These are phyloP conservation scores for Podosphaera xanthii DNA, from an alignment of 2,329 filamentous ascomycete genomes.

Conservation along the genomic window DNA sequence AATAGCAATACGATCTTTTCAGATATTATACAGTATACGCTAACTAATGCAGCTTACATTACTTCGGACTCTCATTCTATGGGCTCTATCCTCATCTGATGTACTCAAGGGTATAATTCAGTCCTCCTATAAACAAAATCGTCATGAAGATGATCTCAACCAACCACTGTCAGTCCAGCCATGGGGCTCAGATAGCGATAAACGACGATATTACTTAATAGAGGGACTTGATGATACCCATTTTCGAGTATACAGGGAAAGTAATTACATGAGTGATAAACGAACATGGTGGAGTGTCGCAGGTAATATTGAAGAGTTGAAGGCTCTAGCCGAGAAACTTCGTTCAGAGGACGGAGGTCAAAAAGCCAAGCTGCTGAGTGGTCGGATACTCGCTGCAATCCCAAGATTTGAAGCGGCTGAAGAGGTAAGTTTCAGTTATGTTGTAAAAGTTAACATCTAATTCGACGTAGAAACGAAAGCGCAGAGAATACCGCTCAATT, in stretches of 20 bases:
- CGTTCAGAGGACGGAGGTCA: slow-evolving; percentile 55
- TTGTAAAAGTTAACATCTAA: not conserved
- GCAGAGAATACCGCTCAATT: slow-evolving; percentile 71
- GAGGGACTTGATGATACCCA: slow-evolving; percentile 86
- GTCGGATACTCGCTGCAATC: slow-evolving; percentile 56
- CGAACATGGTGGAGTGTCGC: slow-evolving; percentile 84
- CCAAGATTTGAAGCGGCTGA: slow-evolving; percentile 84
- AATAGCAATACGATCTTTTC: slow-evolving; percentile 15
- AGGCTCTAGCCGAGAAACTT: slow-evolving; percentile 51
- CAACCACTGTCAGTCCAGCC: slow-evolving; percentile 75
- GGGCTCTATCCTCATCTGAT: slow-evolving; percentile 78
- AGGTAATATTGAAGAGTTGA: slow-evolving; percentile 71
- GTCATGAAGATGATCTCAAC: slow-evolving; percentile 57
- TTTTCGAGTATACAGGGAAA: slow-evolving; percentile 86
- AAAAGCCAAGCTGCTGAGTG: slow-evolving; percentile 54
- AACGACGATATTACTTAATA: slow-evolving; percentile 78
- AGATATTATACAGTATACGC: not conserved
- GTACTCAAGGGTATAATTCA: slow-evolving; percentile 60
- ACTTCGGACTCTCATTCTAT: slow-evolving; percentile 62
- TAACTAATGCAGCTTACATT: slow-evolving; percentile 42
- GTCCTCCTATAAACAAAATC: slow-evolving; percentile 67
- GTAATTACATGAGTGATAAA: slow-evolving; percentile 54
- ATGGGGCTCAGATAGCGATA: slow-evolving; percentile 77
- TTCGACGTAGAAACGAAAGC: slow-evolving; percentile 58
- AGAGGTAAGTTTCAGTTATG: slow-evolving; percentile 36